A percentile compares a stretch with the other conserved stretches of the same genome.
Conservation (phyloP, 169 alveolate species). For the Plasmodium inui region DNA sequence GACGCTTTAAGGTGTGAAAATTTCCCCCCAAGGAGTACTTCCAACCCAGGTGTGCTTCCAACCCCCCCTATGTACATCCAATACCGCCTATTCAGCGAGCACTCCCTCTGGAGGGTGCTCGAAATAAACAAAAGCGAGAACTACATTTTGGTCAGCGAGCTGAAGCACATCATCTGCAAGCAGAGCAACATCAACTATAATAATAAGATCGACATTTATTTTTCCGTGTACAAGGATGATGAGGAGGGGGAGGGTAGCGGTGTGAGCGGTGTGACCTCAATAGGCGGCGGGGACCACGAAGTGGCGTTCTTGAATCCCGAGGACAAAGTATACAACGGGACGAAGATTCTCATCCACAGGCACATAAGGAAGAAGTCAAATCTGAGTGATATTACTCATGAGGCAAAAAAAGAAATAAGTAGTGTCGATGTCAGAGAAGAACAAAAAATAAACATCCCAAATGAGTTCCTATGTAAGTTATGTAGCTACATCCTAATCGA, state of each 20-base stretch:
- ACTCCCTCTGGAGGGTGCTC: slow-evolving; percentile 44
- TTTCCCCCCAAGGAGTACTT: too few species aligned
- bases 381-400: slow-evolving; percentile 54
- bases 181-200: slow-evolving; percentile 66
- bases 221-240: slow-evolving; percentile 47
- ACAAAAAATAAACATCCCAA: slow-evolving; percentile 52
- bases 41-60: background rate
- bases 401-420: slow-evolving; percentile 71
- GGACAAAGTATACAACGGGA: slow-evolving; percentile 69
- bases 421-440: slow-evolving; percentile 35
- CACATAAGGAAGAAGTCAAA: slow-evolving; percentile 39
- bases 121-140: slow-evolving; percentile 52
- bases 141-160: slow-evolving; percentile 47
- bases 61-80: slow-evolving; percentile 37
- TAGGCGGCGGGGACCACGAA: background rate
- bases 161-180: slow-evolving; percentile 50
- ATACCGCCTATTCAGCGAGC: slow-evolving; percentile 59
- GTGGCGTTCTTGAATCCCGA: slow-evolving; percentile 17
- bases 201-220: slow-evolving; percentile 56
- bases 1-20: too few species aligned
- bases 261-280: background rate
- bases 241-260: background rate
- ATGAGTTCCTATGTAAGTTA: slow-evolving; percentile 61
- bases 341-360: slow-evolving; percentile 59
- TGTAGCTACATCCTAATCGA: slow-evolving; percentile 46